Percentiles rank a stretch among this genome's conserved stretches.
Evolutionary conservation across 306 rosid genomes (phyloP).

Genomic region (Pyrus bretschneideri): DNA sequence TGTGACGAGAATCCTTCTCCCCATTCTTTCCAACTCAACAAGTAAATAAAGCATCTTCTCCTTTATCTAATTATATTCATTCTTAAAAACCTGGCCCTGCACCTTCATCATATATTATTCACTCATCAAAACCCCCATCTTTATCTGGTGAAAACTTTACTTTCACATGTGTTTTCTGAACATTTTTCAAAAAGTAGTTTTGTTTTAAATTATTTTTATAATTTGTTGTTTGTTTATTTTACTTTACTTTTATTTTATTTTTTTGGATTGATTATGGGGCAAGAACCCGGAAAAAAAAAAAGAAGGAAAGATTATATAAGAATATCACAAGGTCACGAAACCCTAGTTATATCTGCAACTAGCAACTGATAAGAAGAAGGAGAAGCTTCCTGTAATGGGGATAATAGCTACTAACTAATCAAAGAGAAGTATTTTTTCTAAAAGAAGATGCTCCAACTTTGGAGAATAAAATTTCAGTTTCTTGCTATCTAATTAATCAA

Average conservation of each 20-base stretch:
- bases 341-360: no score
- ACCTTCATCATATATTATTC: not conserved
- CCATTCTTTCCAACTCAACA: slow-evolving; percentile 39
- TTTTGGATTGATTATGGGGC: not conserved
- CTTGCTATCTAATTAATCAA: not conserved
- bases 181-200: not conserved
- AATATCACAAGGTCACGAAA: no score
- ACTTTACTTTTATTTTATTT: not conserved
- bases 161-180: not conserved
- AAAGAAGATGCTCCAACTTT: not conserved
- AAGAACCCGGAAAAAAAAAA: no score
- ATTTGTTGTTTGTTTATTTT: not conserved
- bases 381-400: not conserved
- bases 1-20: slow-evolving; percentile 31
- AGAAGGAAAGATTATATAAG: no score
- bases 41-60: slow-evolving; percentile 23
- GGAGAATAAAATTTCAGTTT: not conserved
- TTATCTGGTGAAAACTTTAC: not conserved
- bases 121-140: not conserved
- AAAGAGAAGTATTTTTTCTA: not conserved
- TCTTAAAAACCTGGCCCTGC: not conserved
- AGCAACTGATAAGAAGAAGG: no score
- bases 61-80: slow-evolving; percentile 12
- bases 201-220: not conserved
- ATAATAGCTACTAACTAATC: not conserved